Base-by-base conservation (phyloP, 805 yeast genomes). In the Metschnikowia rubicola region DNA sequence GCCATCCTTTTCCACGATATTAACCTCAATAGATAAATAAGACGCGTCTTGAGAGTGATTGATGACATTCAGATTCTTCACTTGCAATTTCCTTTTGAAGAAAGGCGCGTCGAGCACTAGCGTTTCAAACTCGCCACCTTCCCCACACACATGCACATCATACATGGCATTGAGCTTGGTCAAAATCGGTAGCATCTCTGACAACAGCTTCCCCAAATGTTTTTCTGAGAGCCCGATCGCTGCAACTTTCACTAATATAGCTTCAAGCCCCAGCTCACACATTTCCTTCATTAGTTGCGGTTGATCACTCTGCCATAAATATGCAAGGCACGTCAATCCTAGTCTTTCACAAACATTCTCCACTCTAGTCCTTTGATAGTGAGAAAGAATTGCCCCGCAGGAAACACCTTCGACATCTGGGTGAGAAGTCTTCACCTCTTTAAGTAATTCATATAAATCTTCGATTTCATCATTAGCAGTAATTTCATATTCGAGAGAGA, bases 61-160 rank as follows among this genome's bases (percentile, higher is more conserved):
- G 1, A 79, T 66, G 1, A 77, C 62, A 29, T 70, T 59, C 12
- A 61, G 62, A 2, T 73, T 67, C 1, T 56, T 62, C 13, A 86
- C 65, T 8, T 65, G 68, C 37, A 84, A 62, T 43, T 63, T 68
- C 39, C 77, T 70, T 30, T 67, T 68, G 68, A 92, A 94, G 50
- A 88, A 84, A 0, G 96, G 96, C 1, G 95, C 88, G 64, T 94
- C 97, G 29, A 94, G 71, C 2, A 92, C 98, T 55, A 92, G 70
- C 0, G 97, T 85, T 64, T 94, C 99, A 65, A 89, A 94, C 65
- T 94, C 99, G 1, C 99, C 99, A 31, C 99, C 99, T 71, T 94
- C 99, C 11, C 99, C 99, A 69, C 99, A 94, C 0, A 94, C 82
- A 63, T 92, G 97, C 11, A 91, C 87, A 2, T 91, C 96, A 66